Percentiles rank a stretch among this genome's conserved stretches.
Evolutionary conservation across 305 asterid genomes (phyloP).

Genomic region (Petunia hybrid): DNA sequence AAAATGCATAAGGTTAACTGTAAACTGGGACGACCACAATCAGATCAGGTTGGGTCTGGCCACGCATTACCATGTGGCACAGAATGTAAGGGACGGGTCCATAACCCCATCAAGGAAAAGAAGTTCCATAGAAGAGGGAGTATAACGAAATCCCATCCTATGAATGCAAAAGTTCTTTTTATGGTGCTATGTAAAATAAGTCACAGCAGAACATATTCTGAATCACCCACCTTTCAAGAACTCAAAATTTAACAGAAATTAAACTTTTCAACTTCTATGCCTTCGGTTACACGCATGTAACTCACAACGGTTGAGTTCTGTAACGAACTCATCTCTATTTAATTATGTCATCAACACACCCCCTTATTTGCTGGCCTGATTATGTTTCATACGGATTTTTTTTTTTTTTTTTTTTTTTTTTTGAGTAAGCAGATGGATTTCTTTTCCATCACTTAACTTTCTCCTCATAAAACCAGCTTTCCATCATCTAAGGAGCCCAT

Average conservation of each 20-base stretch:
- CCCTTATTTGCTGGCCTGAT: background rate
- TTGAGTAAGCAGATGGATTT: background rate
- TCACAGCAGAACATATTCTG: background rate
- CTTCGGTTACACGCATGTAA: background rate
- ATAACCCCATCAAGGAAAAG: background rate
- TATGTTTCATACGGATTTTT: background rate
- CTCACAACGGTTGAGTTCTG: background rate
- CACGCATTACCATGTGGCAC: background rate
- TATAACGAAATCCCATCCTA: background rate
- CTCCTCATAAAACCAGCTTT: background rate
- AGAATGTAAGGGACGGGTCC: background rate
- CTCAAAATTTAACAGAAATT: background rate
- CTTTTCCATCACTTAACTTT: conserved; percentile 2
- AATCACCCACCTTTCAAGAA: background rate
- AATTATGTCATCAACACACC: background rate
- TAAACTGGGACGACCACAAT: background rate
- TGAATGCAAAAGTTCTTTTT: conserved; percentile 5
- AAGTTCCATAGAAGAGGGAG: conserved; percentile 7
- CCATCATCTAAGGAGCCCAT: background rate
- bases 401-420: too few species aligned
- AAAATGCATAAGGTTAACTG: background rate
- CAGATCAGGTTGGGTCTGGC: background rate
- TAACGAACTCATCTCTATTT: background rate
- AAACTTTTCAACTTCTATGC: background rate
- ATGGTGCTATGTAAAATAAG: background rate